Evolutionary conservation across 805 yeast genomes (phyloP).

Genomic region (Kodamaea fukazawae): DNA sequence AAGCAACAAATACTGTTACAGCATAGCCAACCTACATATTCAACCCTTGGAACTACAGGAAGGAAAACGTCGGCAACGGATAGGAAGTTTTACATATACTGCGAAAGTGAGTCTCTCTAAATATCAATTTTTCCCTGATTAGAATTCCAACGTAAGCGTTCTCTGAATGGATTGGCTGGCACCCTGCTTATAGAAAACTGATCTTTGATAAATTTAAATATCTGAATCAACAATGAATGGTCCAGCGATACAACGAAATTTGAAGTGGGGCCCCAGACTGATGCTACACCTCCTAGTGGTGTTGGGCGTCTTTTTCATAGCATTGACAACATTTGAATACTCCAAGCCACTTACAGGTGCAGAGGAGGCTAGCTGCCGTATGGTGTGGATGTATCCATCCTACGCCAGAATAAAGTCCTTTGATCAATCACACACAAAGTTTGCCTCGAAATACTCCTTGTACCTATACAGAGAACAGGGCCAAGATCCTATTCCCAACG

Average conservation of each 20-base stretch:
- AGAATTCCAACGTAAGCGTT: too few relatives aligned
- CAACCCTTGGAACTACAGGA: too few relatives aligned
- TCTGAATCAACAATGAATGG: background rate
- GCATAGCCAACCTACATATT: too few relatives aligned
- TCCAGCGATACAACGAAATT: background rate
- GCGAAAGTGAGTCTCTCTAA: too few relatives aligned
- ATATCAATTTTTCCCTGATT: too few relatives aligned
- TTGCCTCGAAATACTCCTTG: slow-evolving; percentile 80
- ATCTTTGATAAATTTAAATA: too few relatives aligned
- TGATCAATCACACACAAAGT: slow-evolving; percentile 63
- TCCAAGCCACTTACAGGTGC: slow-evolving; percentile 23
- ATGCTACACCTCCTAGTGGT: slow-evolving; percentile 2
- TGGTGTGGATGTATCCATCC: slow-evolving; percentile 79
- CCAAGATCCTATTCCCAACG: slow-evolving; percentile 53
- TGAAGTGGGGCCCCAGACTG: slow-evolving; percentile 4
- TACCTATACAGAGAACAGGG: slow-evolving; percentile 85
- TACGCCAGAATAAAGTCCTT: slow-evolving; percentile 74
- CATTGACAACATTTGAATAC: slow-evolving; percentile 12
- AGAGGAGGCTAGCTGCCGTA: slow-evolving; percentile 50
- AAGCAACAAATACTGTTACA: too few relatives aligned
- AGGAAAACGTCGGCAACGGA: too few relatives aligned
- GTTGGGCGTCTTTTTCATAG: slow-evolving; percentile 4
- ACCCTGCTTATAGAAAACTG: too few relatives aligned
- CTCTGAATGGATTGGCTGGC: too few relatives aligned
- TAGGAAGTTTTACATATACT: too few relatives aligned